These are phyloP conservation scores for Hypoxylon cercidicola DNA, from an alignment of 495 filamentous ascomycete genomes.

Conservation along the genomic window DNA sequence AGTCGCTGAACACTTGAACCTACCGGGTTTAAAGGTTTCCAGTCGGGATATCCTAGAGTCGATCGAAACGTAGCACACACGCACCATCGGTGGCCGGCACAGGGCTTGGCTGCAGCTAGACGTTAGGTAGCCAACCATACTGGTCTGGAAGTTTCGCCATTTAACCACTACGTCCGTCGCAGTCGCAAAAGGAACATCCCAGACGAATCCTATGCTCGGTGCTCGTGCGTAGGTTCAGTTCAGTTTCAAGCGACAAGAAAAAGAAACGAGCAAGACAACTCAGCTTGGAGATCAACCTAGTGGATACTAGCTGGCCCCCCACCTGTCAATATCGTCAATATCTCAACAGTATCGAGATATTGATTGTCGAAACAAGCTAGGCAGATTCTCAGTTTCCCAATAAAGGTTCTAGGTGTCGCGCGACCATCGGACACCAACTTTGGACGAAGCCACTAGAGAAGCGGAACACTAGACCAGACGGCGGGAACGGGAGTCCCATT, in stretches of 20 bases:
- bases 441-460: slow-evolving; percentile 26
- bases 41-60: slow-evolving; percentile 11
- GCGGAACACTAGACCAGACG: slow-evolving; percentile 19
- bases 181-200: slow-evolving; percentile 20
- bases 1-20: slow-evolving; percentile 17
- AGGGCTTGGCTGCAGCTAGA: slow-evolving; percentile 33
- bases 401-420: slow-evolving; percentile 18
- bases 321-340: slow-evolving; percentile 3
- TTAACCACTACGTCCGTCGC: slow-evolving; percentile 6
- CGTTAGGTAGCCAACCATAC: slow-evolving; percentile 28
- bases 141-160: not conserved
- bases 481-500: slow-evolving; percentile 43
- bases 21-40: slow-evolving; percentile 10
- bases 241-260: not conserved
- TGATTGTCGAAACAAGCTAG: not conserved
- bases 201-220: slow-evolving; percentile 20
- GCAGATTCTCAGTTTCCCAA: not conserved
- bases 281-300: slow-evolving; percentile 16
- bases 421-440: slow-evolving; percentile 29
- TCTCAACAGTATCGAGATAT: not conserved
- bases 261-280: slow-evolving; percentile 4
- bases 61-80: slow-evolving; percentile 18
- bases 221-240: not conserved
- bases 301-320: slow-evolving; percentile 3
- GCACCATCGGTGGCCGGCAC: slow-evolving; percentile 15